Base-by-base conservation (phyloP, 2,329 filamentous ascomycete species). In the Colletotrichum tofieldiae region DNA sequence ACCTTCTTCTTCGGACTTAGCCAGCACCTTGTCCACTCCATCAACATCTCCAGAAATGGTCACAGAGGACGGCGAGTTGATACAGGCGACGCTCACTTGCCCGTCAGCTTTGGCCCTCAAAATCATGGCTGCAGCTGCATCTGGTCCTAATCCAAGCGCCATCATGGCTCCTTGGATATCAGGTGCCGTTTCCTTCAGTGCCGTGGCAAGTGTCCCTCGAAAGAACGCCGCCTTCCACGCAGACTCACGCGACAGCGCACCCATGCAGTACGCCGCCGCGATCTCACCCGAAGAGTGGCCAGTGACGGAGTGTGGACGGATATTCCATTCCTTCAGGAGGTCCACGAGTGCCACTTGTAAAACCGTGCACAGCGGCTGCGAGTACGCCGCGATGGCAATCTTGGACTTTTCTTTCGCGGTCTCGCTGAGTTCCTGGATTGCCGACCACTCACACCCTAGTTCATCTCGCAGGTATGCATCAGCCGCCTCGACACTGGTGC, bases 1-100 rank as follows among this genome's bases (percentile, higher is more conserved):
- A 8, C 58, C 58, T 32, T 68, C 58, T n/a, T 58, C 78, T 52
- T 86, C 80, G 23, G 85, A 72, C 35, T 77, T 76, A 0, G 72
- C 69, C 0, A 56, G 82, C 3, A 89, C 77, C 73, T 83, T 79
- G 8, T 85, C 82, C 2, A 90, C 78, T 3, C 82, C 83, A 0
- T 77, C 75, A 39, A 82, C 80, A 52, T 87, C 84, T 11, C 87
- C 87, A 0, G 87, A 88, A 0, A 88, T 81, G 0, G 88, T 90
- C 11, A 87, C 77, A 23, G 84, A 88, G 0, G 80, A 79, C 0
- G 87, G 86, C 37, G 86, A 87, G 79, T 90, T 90, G 75, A 86
- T 82, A 75, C 87, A 88, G 41, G 69, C 55, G 23, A 61, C 63
- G 63, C 65, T 18, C 29, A 41, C 65, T 9, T 62, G 52, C 18